Percentiles rank a stretch among this genome's conserved stretches.
phyloP scores from a whole-genome alignment of 257 asterid genomes.

The Solanum chmielewskii region DNA sequence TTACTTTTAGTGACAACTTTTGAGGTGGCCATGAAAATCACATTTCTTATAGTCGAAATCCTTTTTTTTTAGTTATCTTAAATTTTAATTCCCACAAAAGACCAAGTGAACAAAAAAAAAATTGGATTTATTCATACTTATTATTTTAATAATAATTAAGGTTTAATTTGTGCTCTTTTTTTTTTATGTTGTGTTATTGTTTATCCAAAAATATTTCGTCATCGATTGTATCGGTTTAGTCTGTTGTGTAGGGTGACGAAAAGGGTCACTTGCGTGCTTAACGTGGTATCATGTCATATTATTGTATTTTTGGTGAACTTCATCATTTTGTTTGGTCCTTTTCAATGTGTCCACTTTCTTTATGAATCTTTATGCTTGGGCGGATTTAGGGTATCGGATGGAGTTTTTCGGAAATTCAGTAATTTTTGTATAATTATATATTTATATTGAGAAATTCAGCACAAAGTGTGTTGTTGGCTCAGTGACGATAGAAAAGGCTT shows the following conservation, averaged over 20 bases:
- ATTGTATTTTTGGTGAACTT: not conserved
- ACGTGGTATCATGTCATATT: conserved; percentile 4
- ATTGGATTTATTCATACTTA: not conserved
- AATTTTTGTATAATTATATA: too few species aligned
- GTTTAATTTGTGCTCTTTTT: not conserved
- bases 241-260: conserved; percentile 38
- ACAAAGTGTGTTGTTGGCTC: not conserved
- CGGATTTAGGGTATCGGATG: not conserved
- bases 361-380: not conserved
- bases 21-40: not conserved
- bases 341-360: not conserved
- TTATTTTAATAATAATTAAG: not conserved
- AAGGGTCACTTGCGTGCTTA: conserved; percentile 2
- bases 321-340: not conserved
- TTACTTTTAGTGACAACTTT: not conserved
- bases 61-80: too few species aligned
- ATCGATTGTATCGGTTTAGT: conserved; percentile 14
- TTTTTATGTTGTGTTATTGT: not conserved
- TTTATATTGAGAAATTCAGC: not conserved
- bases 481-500: not conserved
- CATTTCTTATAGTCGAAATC: not conserved
- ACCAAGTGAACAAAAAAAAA: not conserved
- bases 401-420: not conserved
- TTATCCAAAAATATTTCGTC: not conserved
- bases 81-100: not conserved